Base-by-base conservation (phyloP, 257 asterid species). In the Solanum bukasovii region DNA sequence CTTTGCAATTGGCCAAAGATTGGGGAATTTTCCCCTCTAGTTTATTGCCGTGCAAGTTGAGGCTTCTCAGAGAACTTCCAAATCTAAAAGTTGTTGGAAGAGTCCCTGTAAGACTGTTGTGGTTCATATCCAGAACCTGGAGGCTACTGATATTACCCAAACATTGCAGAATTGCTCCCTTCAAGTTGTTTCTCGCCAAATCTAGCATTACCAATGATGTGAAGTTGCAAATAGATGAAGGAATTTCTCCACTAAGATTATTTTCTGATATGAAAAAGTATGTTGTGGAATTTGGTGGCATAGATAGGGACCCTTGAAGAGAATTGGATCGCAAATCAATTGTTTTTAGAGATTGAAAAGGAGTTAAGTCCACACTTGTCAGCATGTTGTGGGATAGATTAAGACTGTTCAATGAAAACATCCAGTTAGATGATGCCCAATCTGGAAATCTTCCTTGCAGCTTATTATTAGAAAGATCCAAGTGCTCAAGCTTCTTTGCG, bases 21-120 rank as follows among this genome's bases (percentile, higher is more conserved):
- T 7, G 81, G 0, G 92, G 88, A 12, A 90, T 12, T 42, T 33
- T 7, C 40, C 91, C 91, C n/a, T 87, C 86, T 23, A 90, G 35
- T n/a, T 63, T 68, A 49, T 89, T 90, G 86, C 63, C 21, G 44
- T 38, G 10, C 44, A 38, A 38, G 5, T 77, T 42, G 46, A 42
- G 46, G 59, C 59, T 49, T 5, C 59, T 49, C 20, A 49, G 21
- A 13, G 59, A 56, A 56, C 65, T 35, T 35, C 37, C 37, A 49
- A 13, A 13, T 14, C 59, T 5, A 5, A 49, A 49, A 49, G 21
- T 49, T 5, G 7, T 49, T 14, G 21, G 61, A 49, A 49, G 5
- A 14, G 7, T 21, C 12, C 91, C 90, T 5, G 59, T 23, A 77
- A 77, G 84, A 77, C 4, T 77, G 84, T 77, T 77, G 34, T 40